These are phyloP conservation scores for Gamarada debralockiae DNA, from an alignment of 495 filamentous ascomycete species.

Conservation along the genomic window DNA sequence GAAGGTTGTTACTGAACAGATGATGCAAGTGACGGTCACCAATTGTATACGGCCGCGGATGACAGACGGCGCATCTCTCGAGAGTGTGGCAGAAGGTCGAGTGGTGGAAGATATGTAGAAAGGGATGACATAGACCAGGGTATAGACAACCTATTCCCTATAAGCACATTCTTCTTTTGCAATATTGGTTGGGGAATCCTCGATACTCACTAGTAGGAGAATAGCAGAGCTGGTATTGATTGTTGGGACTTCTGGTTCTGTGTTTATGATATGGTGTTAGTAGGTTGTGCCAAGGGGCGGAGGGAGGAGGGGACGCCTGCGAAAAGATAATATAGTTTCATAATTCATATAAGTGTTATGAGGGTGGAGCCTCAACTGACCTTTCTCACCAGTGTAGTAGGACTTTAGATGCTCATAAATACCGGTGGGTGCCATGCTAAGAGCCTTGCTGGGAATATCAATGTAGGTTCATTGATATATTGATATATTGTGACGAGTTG, in stretches of 20 bases:
- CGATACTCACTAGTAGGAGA: slow-evolving; percentile 12
- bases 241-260: slow-evolving; percentile 17
- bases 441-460: too few species aligned
- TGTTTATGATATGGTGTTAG: slow-evolving; percentile 8
- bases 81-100: slow-evolving; percentile 74
- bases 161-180: neutral
- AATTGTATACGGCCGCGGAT: slow-evolving; percentile 82
- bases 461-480: too few species aligned
- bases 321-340: too few species aligned
- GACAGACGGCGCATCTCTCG: slow-evolving; percentile 84
- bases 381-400: slow-evolving; percentile 28
- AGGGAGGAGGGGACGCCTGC: neutral
- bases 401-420: slow-evolving; percentile 31
- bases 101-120: slow-evolving; percentile 82
- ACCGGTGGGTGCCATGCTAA: slow-evolving; percentile 37
- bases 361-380: slow-evolving; percentile 26
- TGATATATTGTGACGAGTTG: too few species aligned
- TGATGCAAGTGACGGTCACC: slow-evolving; percentile 60
- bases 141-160: slow-evolving; percentile 60
- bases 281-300: neutral
- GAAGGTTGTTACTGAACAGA: slow-evolving; percentile 21
- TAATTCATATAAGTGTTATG: too few species aligned
- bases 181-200: neutral
- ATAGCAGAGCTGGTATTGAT: slow-evolving; percentile 18
- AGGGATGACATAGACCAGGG: slow-evolving; percentile 81